phyloP scores from a whole-genome alignment of 2,329 filamentous ascomycete genomes.

The Juglanconis oblonga region DNA sequence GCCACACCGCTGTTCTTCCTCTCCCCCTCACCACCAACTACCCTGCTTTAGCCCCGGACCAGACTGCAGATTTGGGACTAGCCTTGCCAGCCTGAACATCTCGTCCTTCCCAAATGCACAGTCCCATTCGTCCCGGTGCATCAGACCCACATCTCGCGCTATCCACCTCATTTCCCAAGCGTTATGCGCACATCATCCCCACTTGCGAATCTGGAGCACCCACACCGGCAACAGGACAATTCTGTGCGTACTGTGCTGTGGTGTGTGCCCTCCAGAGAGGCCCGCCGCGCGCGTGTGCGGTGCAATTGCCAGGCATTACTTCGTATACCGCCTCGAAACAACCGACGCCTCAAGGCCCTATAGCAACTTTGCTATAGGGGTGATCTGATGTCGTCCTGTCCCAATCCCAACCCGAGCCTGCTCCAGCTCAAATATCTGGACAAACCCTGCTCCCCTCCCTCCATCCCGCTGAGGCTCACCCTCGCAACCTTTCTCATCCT shows the following conservation, averaged over 20 bases:
- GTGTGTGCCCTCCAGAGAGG: neutral
- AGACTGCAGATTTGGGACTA: conserved; percentile 8
- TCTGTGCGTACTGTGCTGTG: neutral
- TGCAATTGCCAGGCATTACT: neutral
- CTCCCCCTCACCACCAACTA: neutral
- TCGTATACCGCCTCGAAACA: conserved; percentile 14
- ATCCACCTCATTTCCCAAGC: conserved; percentile 9
- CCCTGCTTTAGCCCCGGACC: neutral
- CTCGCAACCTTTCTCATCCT: conserved; percentile 16
- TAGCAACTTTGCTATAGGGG: conserved; percentile 16
- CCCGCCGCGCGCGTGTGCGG: neutral
- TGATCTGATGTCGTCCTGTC: conserved; percentile 16
- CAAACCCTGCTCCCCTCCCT: conserved; percentile 18
- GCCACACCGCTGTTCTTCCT: conserved; percentile 11
- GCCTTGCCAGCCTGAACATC: neutral
- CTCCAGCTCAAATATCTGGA: conserved; percentile 20
- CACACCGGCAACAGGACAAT: neutral
- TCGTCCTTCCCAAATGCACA: neutral
- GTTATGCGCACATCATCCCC: conserved; percentile 5
- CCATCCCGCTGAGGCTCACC: conserved; percentile 11
- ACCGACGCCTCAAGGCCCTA: conserved; percentile 19
- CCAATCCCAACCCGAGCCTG: conserved; percentile 9
- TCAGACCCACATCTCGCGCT: conserved; percentile 1
- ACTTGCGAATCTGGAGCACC: neutral
- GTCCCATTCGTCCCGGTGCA: conserved; percentile 3